phyloP scores from a whole-genome alignment of 2,329 filamentous ascomycete genomes.

The Ceratocystis destructans region DNA sequence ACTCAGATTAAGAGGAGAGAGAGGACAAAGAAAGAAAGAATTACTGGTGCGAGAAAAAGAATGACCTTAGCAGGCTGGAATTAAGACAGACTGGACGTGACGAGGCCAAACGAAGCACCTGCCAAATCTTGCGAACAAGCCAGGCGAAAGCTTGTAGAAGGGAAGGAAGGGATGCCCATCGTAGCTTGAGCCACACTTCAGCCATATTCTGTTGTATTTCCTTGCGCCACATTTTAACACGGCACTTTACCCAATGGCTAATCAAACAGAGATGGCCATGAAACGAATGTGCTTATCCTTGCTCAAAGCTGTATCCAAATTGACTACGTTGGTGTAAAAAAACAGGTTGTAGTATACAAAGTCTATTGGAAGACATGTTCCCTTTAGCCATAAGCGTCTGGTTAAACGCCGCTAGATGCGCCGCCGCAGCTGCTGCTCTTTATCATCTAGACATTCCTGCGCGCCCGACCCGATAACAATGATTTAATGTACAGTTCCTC shows the following conservation, averaged over 20 bases:
- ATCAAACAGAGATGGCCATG: background rate
- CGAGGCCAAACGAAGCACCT: background rate
- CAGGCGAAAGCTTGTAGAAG: background rate
- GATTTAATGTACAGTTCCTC: conserved; percentile 14
- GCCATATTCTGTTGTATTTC: background rate
- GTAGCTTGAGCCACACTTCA: conserved; percentile 2
- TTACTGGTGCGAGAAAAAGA: background rate
- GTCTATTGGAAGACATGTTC: conserved; percentile 5
- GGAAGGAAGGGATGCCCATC: background rate
- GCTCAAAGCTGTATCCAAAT: background rate
- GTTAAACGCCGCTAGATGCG: background rate
- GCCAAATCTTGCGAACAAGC: background rate
- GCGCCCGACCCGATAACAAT: background rate
- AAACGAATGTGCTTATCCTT: background rate
- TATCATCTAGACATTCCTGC: background rate
- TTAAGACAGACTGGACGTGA: background rate
- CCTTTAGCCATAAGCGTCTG: background rate
- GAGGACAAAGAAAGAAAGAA: background rate
- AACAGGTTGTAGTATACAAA: conserved; percentile 17
- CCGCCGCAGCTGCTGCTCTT: background rate
- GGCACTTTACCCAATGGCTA: background rate
- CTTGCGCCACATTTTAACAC: background rate
- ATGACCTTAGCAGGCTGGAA: background rate
- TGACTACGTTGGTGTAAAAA: background rate
- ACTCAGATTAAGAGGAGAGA: background rate